Evolutionary conservation across 2,329 filamentous ascomycete genomes (phyloP).

Genomic region (Talaromyces sp.): DNA sequence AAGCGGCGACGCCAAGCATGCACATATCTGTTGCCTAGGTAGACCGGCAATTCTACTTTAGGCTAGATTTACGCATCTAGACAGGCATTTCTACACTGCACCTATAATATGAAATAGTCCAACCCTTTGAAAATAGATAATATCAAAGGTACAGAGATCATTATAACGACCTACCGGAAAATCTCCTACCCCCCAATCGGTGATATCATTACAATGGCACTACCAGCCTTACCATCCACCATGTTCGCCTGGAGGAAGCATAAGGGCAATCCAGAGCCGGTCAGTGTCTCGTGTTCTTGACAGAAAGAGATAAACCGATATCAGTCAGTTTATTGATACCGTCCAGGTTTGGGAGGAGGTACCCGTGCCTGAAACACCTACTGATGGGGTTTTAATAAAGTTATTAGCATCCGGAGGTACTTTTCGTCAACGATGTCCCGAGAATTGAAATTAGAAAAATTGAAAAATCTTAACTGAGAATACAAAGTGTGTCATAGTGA

Average conservation of each 20-base stretch:
- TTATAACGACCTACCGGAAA: not conserved
- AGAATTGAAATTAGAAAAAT: no score
- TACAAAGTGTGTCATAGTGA: not conserved
- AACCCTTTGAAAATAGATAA: not conserved
- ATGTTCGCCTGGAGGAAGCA: constrained; percentile 2
- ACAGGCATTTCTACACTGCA: no score
- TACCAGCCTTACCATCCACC: not conserved
- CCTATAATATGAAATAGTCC: not conserved
- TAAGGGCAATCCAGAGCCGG: not conserved
- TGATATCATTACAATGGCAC: not conserved
- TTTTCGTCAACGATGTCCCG: not conserved
- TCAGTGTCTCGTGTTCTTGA: not conserved
- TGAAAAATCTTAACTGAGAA: not conserved
- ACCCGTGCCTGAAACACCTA: not conserved
- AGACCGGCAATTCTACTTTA: constrained; percentile 4
- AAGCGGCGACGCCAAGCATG: no score
- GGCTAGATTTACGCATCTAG: not conserved
- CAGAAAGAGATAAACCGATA: not conserved
- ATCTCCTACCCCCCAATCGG: no score
- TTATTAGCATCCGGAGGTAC: not conserved
- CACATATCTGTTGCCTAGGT: not conserved
- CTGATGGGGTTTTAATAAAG: not conserved
- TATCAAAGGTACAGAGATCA: not conserved
- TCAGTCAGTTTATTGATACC: not conserved
- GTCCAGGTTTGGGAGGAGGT: constrained; percentile 1